Conservation (phyloP, 2,329 filamentous ascomycete species). For the Pestalotiopsis fici region DNA sequence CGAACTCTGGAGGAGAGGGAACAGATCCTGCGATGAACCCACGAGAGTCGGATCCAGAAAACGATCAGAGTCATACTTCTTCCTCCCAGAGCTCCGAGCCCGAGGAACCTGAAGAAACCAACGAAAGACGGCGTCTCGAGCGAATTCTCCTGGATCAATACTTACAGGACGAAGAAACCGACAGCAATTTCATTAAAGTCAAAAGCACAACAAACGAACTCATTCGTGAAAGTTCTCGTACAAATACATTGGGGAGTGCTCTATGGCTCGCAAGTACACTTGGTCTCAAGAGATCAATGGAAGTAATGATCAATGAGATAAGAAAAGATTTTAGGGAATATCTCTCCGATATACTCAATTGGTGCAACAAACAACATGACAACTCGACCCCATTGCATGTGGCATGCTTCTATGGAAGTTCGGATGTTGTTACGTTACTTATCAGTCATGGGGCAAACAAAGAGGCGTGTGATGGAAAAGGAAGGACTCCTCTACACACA, state of each 20-base stretch:
- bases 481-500: no score
- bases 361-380: background rate
- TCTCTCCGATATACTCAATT: background rate
- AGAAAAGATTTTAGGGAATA: accelerated
- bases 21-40: background rate
- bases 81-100: background rate
- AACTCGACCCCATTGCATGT: background rate
- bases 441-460: background rate
- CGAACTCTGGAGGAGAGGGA: background rate
- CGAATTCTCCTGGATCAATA: background rate
- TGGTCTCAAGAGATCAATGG: background rate
- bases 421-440: background rate
- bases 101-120: background rate
- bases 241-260: background rate
- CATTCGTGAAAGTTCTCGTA: background rate
- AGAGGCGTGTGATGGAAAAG: no score
- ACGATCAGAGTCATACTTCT: background rate
- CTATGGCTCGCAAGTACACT: background rate
- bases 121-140: background rate
- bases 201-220: background rate
- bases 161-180: background rate
- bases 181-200: background rate
- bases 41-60: background rate
- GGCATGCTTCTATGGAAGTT: background rate
- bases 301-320: background rate